Evolutionary conservation across 2,329 filamentous ascomycete genomes (phyloP).

Genomic region (Didymella pomorum): DNA sequence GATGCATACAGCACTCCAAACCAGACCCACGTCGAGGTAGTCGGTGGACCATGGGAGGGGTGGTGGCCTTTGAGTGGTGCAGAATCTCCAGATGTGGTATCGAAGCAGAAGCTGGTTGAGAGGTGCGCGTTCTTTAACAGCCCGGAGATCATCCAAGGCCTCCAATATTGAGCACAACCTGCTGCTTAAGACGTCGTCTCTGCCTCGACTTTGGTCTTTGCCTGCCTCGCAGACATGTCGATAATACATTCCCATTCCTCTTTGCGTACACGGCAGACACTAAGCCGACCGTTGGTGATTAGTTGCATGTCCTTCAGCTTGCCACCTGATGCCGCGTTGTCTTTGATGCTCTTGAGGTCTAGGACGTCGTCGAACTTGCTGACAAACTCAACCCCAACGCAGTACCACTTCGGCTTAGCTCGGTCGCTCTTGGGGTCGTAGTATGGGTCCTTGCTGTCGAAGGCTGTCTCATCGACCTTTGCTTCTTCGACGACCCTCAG

Average conservation of each 20-base stretch:
- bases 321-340: conserved; percentile 62
- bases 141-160: conserved; percentile 54
- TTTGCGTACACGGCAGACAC: conserved; percentile 73
- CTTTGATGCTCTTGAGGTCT: conserved; percentile 74
- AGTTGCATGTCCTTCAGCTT: conserved; percentile 80
- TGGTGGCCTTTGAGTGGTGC: conserved; percentile 52
- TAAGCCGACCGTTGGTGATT: conserved; percentile 81
- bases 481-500: conserved; percentile 91
- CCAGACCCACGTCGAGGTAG: conserved; percentile 38
- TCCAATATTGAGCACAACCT: conserved; percentile 35
- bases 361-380: conserved; percentile 80
- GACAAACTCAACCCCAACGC: conserved; percentile 87
- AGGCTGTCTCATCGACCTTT: conserved; percentile 78
- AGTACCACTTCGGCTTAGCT: conserved; percentile 79
- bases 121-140: conserved; percentile 60
- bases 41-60: conserved; percentile 57
- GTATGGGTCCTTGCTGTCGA: conserved; percentile 77
- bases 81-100: conserved; percentile 37
- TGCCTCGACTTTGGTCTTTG: background rate
- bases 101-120: conserved; percentile 55
- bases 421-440: conserved; percentile 80
- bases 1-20: conserved; percentile 13
- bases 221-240: conserved; percentile 53
- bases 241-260: conserved; percentile 72
- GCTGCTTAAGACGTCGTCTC: background rate